Conservation (phyloP, 2,329 filamentous ascomycete genomes). For the Pseudomassariella vexata region DNA sequence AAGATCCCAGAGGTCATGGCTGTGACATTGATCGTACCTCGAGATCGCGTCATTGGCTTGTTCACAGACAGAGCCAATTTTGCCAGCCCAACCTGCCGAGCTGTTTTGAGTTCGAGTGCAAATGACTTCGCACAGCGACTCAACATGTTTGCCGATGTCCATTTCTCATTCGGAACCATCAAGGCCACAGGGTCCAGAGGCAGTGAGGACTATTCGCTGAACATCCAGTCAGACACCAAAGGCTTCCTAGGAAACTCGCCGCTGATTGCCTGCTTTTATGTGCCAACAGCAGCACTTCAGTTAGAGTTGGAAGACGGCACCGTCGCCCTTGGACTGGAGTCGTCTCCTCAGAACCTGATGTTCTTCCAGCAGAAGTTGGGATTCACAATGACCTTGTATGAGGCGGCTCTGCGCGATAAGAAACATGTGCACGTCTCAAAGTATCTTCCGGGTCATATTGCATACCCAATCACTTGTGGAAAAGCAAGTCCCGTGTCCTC, state of each 20-base stretch:
- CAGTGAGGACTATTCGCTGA: conserved; percentile 24
- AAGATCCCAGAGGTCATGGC: conserved; percentile 24
- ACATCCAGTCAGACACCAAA: conserved; percentile 26
- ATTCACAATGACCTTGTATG: conserved; percentile 22
- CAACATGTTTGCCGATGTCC: conserved; percentile 32
- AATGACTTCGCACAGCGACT: conserved; percentile 11
- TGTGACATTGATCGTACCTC: conserved; percentile 14
- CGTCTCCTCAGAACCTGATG: conserved; percentile 15
- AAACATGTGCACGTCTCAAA: conserved; percentile 8
- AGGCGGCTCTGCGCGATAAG: conserved; percentile 22
- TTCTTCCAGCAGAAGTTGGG: conserved; percentile 23
- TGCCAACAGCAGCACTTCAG: conserved; percentile 28
- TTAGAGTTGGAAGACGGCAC: conserved; percentile 22
- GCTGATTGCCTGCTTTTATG: conserved; percentile 35
- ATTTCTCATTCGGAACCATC: conserved; percentile 34
- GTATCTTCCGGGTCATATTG: conserved; percentile 7
- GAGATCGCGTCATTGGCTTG: no score
- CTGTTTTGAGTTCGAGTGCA: no score
- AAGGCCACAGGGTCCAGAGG: conserved; percentile 16
- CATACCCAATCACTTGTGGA: conserved; percentile 3
- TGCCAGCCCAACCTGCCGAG: no score
- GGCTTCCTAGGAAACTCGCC: conserved; percentile 31
- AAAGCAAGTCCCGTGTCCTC: no score
- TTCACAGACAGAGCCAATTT: no score
- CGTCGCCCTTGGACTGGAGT: conserved; percentile 27